Base-by-base conservation (phyloP, 2,329 filamentous ascomycete genomes). In the Pseudohalonectria lignicola region DNA sequence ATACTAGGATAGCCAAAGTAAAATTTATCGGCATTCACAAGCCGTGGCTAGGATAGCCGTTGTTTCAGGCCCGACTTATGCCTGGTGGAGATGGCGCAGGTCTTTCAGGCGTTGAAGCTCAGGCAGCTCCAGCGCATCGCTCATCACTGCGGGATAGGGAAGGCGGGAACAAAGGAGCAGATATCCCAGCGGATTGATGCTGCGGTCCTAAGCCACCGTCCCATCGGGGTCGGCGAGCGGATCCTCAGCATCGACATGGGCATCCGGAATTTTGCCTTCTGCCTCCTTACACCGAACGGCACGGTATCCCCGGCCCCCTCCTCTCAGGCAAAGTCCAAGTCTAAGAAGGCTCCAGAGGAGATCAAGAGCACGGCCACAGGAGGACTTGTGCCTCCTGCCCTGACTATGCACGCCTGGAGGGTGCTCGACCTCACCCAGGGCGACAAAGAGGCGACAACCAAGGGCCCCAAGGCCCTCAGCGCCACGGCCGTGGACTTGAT, bases 221-320 rank as follows among this genome's bases (percentile, higher is more conserved):
- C 32, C 6, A 31, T 26, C 60, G 63, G 36, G 48, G 64, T 15
- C 31, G 39, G 53, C 40, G 26, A 44, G 47, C 67, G 78, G 31
- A 67, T 92, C 18, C 56, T 92, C 25, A 88, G 83, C 53, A 81
- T 93, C 44, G 86, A 93, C 55, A 82, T 92, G 75, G 86, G 86
- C 4, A 82, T 93, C 46, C 76, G 76, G 31, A 93, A 93, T 53
- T 64, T 93, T 4, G 85, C 84, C 1, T 86, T 77, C 53, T 83
- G 82, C 45, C 67, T 85, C 43, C 56, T 84, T 20, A 46, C 50
- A 4, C 20, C 16, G 13, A n/a, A n/a, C 10, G 15, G 19, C 4
- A 23, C 4, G 17, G 31, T 18, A 16, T 10, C 10, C 16, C 12
- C n/a, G 17, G 21, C n/a, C 4, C 13, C n/a, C n/a, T n/a, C n/a